phyloP scores from a whole-genome alignment of 495 filamentous ascomycete genomes.

The Hyaloscypha bicolor region DNA sequence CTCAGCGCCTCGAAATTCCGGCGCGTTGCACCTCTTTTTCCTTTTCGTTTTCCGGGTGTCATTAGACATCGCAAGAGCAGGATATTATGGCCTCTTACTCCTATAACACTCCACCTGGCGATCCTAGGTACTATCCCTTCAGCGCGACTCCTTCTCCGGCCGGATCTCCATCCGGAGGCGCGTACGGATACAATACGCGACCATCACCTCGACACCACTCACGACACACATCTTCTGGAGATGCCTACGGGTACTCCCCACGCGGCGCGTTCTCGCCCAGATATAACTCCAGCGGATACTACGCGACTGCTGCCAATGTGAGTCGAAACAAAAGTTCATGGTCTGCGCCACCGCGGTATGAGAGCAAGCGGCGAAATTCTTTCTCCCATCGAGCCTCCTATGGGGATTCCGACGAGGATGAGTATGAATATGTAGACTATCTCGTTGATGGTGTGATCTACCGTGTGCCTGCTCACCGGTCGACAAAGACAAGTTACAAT shows the following conservation, averaged over 20 bases:
- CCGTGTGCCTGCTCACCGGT: slow-evolving; percentile 41
- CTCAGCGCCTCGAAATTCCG: slow-evolving; percentile 26
- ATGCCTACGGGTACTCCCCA: slow-evolving; percentile 31
- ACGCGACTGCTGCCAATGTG: slow-evolving; percentile 39
- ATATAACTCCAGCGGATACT: slow-evolving; percentile 36
- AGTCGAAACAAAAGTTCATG: slow-evolving; percentile 37
- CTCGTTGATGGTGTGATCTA: slow-evolving; percentile 41
- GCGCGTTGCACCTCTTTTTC: slow-evolving; percentile 27
- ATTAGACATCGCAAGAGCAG: slow-evolving; percentile 35
- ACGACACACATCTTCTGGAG: slow-evolving; percentile 32
- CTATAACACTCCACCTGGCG: slow-evolving; percentile 31
- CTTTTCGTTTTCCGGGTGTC: slow-evolving; percentile 32
- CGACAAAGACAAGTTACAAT: slow-evolving; percentile 34
- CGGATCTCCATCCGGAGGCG: slow-evolving; percentile 31
- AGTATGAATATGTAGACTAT: slow-evolving; percentile 55
- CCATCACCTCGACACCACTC: slow-evolving; percentile 31
- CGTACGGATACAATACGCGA: slow-evolving; percentile 24
- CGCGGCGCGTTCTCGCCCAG: slow-evolving; percentile 33
- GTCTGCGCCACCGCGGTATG: slow-evolving; percentile 27
- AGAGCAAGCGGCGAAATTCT: slow-evolving; percentile 33
- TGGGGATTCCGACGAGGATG: slow-evolving; percentile 65
- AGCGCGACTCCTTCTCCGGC: slow-evolving; percentile 35
- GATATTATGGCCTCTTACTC: slow-evolving; percentile 29
- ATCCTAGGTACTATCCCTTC: slow-evolving; percentile 28
- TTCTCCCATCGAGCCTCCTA: slow-evolving; percentile 55